Evolutionary conservation across 2,329 filamentous ascomycete species (phyloP).

Genomic region (Cucurbitaria berberidis): DNA sequence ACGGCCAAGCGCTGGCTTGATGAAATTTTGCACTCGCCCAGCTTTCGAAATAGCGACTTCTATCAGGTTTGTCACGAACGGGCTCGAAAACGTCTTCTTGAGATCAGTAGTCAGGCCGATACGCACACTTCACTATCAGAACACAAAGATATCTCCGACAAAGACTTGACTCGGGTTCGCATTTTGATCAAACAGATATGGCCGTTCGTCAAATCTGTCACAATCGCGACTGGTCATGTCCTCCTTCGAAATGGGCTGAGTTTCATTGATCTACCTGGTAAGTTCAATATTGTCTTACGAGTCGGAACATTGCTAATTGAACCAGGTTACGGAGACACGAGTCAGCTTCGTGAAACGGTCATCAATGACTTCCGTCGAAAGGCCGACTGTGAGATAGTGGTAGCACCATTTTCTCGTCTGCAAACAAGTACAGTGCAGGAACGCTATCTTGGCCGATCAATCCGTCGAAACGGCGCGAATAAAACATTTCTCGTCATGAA

Average conservation of each 20-base stretch:
- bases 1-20: not conserved
- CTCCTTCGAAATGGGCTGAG: slow-evolving; percentile 10
- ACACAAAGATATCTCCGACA: slow-evolving; percentile 6
- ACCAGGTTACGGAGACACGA: slow-evolving; percentile 21
- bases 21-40: not conserved
- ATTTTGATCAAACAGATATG: slow-evolving; percentile 1
- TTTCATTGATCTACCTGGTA: slow-evolving; percentile 22
- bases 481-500: slow-evolving; percentile 18
- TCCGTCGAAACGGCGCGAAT: slow-evolving; percentile 7
- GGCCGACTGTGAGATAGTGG: slow-evolving; percentile 21
- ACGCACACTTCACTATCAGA: not conserved
- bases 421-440: slow-evolving; percentile 4
- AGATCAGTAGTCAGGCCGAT: not conserved
- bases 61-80: not conserved
- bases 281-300: not conserved
- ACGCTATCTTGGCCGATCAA: slow-evolving; percentile 8
- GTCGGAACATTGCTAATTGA: not conserved
- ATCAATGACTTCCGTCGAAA: slow-evolving; percentile 14
- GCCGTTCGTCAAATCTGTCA: slow-evolving; percentile 15
- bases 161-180: not conserved
- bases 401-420: slow-evolving; percentile 6
- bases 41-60: slow-evolving; percentile 7
- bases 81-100: not conserved
- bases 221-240: slow-evolving; percentile 14
- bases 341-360: slow-evolving; percentile 13